phyloP scores from a whole-genome alignment of 257 asterid genomes.

The Handroanthus guayacan region DNA sequence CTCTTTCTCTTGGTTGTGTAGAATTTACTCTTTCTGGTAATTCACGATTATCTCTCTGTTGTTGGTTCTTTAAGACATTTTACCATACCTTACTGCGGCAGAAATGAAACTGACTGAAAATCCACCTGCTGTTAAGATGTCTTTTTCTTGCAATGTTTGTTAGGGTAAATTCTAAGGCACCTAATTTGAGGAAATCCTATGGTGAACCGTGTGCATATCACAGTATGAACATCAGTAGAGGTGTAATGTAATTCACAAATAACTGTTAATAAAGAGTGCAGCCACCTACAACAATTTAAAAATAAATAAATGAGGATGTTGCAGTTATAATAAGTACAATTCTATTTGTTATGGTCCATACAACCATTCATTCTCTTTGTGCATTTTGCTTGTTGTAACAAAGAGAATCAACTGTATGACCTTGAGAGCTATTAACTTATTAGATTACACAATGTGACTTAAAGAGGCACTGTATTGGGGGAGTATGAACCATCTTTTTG shows the following conservation, averaged over 20 bases:
- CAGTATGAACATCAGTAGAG: not conserved
- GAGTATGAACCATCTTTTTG: not conserved
- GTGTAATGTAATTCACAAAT: slow-evolving; percentile 20
- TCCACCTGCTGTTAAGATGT: slow-evolving; percentile 41
- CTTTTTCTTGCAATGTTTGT: slow-evolving; percentile 32
- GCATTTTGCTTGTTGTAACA: slow-evolving; percentile 6
- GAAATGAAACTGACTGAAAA: slow-evolving; percentile 31
- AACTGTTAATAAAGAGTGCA: slow-evolving; percentile 1
- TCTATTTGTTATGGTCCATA: not conserved
- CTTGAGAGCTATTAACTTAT: not conserved
- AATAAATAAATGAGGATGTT: not conserved
- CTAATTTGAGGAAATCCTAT: slow-evolving; percentile 22
- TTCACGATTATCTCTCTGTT: slow-evolving; percentile 18
- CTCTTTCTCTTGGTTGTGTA: not conserved
- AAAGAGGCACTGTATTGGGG: not conserved
- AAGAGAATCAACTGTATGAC: not conserved
- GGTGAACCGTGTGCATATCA: slow-evolving; percentile 9
- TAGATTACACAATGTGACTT: slow-evolving; percentile 9
- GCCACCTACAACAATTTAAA: not conserved
- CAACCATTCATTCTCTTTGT: not conserved
- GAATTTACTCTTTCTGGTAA: not conserved
- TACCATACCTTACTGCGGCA: slow-evolving; percentile 41
- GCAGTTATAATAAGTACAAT: not conserved
- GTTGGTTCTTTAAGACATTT: slow-evolving; percentile 27
- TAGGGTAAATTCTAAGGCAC: slow-evolving; percentile 32